These are phyloP conservation scores for Bidens hawaiensis DNA, from an alignment of 140 eudicot genomes.

Conservation along the genomic window DNA sequence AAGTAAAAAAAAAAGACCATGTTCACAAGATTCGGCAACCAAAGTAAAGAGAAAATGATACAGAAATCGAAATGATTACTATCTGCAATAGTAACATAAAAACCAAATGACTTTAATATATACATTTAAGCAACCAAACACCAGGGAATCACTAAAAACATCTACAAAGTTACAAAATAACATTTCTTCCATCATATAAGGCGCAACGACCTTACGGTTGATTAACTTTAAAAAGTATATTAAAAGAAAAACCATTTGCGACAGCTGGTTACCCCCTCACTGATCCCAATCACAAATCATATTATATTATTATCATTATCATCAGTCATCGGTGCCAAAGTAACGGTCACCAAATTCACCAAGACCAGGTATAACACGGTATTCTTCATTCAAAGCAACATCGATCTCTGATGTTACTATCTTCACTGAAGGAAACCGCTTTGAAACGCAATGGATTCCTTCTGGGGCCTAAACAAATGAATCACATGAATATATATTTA, in stretches of 20 bases:
- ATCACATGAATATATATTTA: not conserved
- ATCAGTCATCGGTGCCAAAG: constrained; percentile 46
- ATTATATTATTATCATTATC: not conserved
- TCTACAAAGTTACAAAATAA: constrained; percentile 11
- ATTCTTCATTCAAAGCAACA: constrained; percentile 80
- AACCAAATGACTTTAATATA: constrained; percentile 17
- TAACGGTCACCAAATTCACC: constrained; percentile 99
- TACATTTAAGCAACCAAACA: constrained; percentile 26
- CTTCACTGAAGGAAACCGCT: constrained; percentile 81
- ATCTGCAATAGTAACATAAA: constrained; percentile 16
- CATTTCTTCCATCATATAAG: not conserved
- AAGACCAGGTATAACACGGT: constrained; percentile 90
- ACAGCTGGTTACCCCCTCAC: not conserved
- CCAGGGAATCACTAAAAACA: not conserved
- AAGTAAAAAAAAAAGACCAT: no score
- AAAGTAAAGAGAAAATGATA: not conserved
- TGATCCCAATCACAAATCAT: constrained; percentile 15
- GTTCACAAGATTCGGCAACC: not conserved
- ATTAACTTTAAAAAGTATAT: not conserved
- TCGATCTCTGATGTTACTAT: constrained; percentile 96
- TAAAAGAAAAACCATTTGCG: not conserved
- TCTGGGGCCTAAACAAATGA: constrained; percentile 86
- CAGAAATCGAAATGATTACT: constrained; percentile 2
- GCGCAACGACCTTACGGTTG: not conserved
- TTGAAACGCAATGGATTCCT: constrained; percentile 86